A percentile compares a stretch with the other conserved stretches of the same genome.
Conservation (phyloP, 495 filamentous ascomycete species). For the Neurospora sp. region DNA sequence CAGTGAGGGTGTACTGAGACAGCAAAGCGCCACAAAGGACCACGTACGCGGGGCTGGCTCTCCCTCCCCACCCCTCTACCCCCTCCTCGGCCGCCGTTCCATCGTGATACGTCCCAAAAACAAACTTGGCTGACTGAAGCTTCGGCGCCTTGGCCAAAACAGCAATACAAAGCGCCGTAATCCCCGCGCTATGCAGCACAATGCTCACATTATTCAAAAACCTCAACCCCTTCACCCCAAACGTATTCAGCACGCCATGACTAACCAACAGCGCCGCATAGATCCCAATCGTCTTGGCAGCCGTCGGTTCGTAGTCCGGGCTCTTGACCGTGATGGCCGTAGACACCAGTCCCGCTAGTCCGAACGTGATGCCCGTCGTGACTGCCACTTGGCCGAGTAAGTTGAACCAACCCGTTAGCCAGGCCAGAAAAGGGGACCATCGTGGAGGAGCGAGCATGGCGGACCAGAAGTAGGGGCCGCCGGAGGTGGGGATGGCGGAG, state of each 20-base stretch:
- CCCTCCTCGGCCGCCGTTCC: conserved; percentile 41
- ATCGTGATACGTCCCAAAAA: conserved; percentile 48
- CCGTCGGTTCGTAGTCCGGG: conserved; percentile 38
- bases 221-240: conserved; percentile 46
- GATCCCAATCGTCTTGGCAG: conserved; percentile 46
- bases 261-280: conserved; percentile 51
- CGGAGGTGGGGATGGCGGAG: conserved; percentile 52
- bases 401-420: conserved; percentile 59
- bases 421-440: conserved; percentile 49
- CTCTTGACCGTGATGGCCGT: conserved; percentile 48
- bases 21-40: conserved; percentile 45
- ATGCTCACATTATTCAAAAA: conserved; percentile 56
- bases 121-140: conserved; percentile 49
- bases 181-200: conserved; percentile 48
- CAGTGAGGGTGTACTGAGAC: conserved; percentile 43
- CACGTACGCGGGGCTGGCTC: too few species aligned
- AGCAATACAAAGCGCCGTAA: conserved; percentile 47
- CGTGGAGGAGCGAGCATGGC: conserved; percentile 48
- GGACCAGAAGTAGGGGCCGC: conserved; percentile 60
- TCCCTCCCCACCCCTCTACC: conserved; percentile 41
- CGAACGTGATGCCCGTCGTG: conserved; percentile 58
- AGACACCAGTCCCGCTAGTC: conserved; percentile 50
- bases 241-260: conserved; percentile 48
- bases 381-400: conserved; percentile 53
- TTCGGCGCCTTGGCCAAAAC: conserved; percentile 52